These are phyloP conservation scores for Colletotrichum agaves DNA, from an alignment of 2,329 filamentous ascomycete species.

Conservation along the genomic window DNA sequence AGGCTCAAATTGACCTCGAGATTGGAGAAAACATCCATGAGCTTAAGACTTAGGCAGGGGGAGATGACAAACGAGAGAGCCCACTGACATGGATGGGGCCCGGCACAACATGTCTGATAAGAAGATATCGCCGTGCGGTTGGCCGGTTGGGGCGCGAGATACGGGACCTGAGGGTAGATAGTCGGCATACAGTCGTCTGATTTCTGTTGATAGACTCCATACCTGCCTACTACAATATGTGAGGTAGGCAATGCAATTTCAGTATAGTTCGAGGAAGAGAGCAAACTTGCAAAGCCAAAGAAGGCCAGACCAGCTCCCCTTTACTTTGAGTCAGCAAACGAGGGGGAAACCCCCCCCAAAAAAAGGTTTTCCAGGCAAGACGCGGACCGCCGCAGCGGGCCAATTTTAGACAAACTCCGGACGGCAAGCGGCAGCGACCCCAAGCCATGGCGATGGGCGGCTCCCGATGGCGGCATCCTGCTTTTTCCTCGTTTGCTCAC, in stretches of 20 bases:
- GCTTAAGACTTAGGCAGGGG: no score
- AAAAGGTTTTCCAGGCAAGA: conserved; percentile 3
- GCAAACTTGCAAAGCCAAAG: background rate
- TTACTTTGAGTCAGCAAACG: background rate
- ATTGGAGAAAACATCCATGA: no score
- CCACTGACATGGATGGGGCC: conserved; percentile 8
- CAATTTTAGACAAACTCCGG: conserved; percentile 15
- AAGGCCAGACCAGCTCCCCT: background rate
- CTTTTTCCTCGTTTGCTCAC: background rate
- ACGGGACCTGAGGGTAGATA: background rate
- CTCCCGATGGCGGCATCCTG: background rate
- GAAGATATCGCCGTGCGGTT: background rate
- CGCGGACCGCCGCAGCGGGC: background rate
- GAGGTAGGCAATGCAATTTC: background rate
- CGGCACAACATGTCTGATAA: background rate
- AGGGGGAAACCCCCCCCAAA: no score
- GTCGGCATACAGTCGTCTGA: background rate
- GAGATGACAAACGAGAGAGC: no score
- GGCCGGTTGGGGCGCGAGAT: background rate
- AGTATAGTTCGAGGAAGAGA: no score
- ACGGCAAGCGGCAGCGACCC: conserved; percentile 6
- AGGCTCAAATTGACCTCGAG: background rate
- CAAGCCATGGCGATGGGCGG: conserved; percentile 10
- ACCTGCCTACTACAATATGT: no score
- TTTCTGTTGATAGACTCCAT: background rate